phyloP scores from a whole-genome alignment of 495 filamentous ascomycete genomes.

The Aspergillus sclerotioniger region DNA sequence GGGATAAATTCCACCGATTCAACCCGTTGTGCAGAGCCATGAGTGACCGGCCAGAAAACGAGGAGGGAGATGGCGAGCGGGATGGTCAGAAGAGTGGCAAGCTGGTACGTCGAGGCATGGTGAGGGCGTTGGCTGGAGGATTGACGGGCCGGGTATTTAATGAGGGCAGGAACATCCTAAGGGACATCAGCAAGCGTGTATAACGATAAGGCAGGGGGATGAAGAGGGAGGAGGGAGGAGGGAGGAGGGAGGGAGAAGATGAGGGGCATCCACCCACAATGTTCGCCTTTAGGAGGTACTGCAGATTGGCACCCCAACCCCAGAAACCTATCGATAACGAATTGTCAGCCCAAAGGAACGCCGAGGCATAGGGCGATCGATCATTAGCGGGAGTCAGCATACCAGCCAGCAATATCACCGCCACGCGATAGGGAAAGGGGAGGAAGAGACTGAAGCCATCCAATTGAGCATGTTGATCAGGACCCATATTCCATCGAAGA shows the following conservation, averaged over 20 bases:
- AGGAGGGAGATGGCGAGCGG: constrained; percentile 67
- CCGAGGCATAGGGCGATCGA: background rate
- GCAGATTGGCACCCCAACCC: constrained; percentile 87
- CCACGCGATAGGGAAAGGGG: constrained; percentile 82
- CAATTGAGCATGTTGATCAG: constrained; percentile 73
- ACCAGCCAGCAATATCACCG: constrained; percentile 78
- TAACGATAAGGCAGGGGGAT: too few relatives aligned
- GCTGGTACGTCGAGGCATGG: constrained; percentile 76
- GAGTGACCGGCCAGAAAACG: constrained; percentile 80
- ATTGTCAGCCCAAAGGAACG: constrained; percentile 11
- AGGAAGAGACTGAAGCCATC: constrained; percentile 82
- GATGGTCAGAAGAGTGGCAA: constrained; percentile 71
- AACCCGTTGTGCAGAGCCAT: constrained; percentile 62
- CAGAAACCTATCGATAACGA: constrained; percentile 63
- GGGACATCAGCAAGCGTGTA: constrained; percentile 18
- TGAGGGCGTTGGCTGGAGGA: constrained; percentile 65
- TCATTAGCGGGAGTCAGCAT: constrained; percentile 17
- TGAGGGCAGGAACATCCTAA: constrained; percentile 73
- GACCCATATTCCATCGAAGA: constrained; percentile 67
- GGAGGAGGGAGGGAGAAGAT: background rate
- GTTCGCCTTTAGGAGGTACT: constrained; percentile 68
- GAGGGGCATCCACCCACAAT: constrained; percentile 55
- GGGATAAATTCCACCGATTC: constrained; percentile 77
- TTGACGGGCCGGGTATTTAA: constrained; percentile 71
- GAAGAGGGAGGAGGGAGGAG: constrained; percentile 1